Conservation (phyloP, 495 filamentous ascomycete species). For the Apodospora peruviana region DNA sequence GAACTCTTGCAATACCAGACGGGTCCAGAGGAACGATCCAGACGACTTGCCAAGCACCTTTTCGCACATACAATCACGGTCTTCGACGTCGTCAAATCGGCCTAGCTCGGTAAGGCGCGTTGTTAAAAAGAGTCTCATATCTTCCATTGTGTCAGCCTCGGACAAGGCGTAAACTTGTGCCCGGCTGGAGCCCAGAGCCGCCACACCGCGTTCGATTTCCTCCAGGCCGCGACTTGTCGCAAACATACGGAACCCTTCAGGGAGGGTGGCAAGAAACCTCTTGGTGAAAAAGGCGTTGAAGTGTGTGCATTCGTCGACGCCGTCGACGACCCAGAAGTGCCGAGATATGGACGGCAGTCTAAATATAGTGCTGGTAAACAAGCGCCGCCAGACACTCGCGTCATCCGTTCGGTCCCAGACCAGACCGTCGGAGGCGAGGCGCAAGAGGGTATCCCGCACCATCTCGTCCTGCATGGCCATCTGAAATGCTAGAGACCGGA, state of each 20-base stretch:
- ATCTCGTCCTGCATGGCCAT: slow-evolving; percentile 21
- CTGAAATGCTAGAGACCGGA: slow-evolving; percentile 18
- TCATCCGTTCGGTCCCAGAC: slow-evolving; percentile 13
- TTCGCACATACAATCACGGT: slow-evolving; percentile 17
- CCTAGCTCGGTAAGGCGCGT: slow-evolving; percentile 14
- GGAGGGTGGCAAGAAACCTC: not conserved
- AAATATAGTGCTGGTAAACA: slow-evolving; percentile 19
- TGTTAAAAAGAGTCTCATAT: slow-evolving; percentile 21
- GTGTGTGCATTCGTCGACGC: slow-evolving; percentile 16
- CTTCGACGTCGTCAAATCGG: slow-evolving; percentile 8
- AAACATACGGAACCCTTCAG: slow-evolving; percentile 26
- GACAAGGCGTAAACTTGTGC: slow-evolving; percentile 3
- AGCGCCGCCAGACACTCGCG: slow-evolving; percentile 18
- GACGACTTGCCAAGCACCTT: slow-evolving; percentile 26
- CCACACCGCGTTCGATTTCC: slow-evolving; percentile 21
- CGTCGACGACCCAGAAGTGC: slow-evolving; percentile 24
- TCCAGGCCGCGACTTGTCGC: slow-evolving; percentile 20
- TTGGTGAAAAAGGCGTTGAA: not conserved
- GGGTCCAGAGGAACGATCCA: slow-evolving; percentile 30
- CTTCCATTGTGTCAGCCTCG: slow-evolving; percentile 17
- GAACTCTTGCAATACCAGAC: slow-evolving; percentile 27
- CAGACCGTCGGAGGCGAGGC: slow-evolving; percentile 13
- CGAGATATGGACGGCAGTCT: slow-evolving; percentile 11
- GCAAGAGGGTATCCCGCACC: slow-evolving; percentile 14
- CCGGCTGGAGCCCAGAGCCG: slow-evolving; percentile 23